phyloP scores from a whole-genome alignment of 129 eudicot genomes.

The Erigeron canadensis region DNA sequence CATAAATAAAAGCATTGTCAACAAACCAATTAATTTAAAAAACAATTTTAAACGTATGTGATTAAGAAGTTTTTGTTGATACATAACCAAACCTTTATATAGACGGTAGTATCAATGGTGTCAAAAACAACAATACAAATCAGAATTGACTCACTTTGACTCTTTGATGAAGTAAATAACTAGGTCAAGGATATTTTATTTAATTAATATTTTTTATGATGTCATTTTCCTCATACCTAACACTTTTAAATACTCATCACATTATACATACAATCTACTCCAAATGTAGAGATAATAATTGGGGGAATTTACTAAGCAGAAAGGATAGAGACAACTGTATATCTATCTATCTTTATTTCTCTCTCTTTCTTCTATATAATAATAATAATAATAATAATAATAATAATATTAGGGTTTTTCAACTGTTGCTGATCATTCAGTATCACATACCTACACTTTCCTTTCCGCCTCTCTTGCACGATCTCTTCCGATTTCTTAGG shows the following conservation, averaged over 20 bases:
- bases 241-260: constrained; percentile 15
- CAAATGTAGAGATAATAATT: too few relatives aligned
- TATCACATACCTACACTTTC: too few relatives aligned
- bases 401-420: constrained; percentile 24
- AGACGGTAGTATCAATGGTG: not conserved
- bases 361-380: constrained; percentile 23
- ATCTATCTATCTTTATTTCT: constrained; percentile 12
- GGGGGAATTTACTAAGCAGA: constrained; percentile 32
- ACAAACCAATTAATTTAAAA: not conserved
- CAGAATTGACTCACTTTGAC: constrained; percentile 33
- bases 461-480: constrained; percentile 19
- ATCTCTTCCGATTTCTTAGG: constrained; percentile 18
- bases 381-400: too few relatives aligned
- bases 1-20: not conserved
- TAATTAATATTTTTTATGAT: not conserved
- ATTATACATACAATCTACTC: constrained; percentile 7
- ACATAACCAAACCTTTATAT: not conserved
- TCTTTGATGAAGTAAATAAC: constrained; percentile 13
- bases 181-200: not conserved
- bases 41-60: not conserved
- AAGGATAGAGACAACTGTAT: constrained; percentile 21
- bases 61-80: too few relatives aligned
- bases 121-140: not conserved
- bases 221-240: constrained; percentile 32
- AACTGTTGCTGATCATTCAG: constrained; percentile 1